Evolutionary conservation across 1,139 yeast genomes (phyloP), one percentile per base, ranked within the genome.

Genomic region (Geotrichum reessii): DNA sequence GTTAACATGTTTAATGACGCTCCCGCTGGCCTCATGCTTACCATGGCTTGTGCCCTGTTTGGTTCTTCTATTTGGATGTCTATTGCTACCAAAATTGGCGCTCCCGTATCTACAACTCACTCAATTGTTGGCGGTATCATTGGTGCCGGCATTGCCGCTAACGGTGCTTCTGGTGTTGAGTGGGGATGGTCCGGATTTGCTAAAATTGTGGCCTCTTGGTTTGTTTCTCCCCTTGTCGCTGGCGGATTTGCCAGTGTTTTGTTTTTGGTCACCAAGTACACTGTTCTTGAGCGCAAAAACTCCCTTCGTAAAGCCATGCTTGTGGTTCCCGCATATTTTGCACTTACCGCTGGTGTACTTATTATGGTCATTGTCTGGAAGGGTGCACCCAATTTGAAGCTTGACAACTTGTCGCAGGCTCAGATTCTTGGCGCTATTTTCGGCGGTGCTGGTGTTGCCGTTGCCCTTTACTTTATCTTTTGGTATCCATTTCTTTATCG

Each of bases 141-240:
- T 63, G 93, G 93, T 63, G 79, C 87, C 19, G 85, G 89, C 60
- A 81, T 86, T 67, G 93, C 92, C 54, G 85, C 91, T 33, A 78
- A 77, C 64, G 85, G 84, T 61, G 84, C 81, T 49, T 67, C 72
- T 1, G 76, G 81, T 61, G 80, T 86, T 61, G 74, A 72, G 60
- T 86, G 93, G 93, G 91, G 90, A 25, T 86, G 92, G 93, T 62
- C 65, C 21, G 90, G 91, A 48, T 86, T 86, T 61, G 71, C 87
- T 1, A 86, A 84, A 71, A 86, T 86, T 64, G 81, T 85, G 63
- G 92, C 93, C 3, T 84, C 91, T 9, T 86, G 92, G 92, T 84
- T 84, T 68, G 83, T 86, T 73, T 90, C 93, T 14, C 93, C 93
- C 14, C 70, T 78, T 17, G 75, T 86, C 63, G 86, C 92, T 21